Evolutionary conservation across 2,329 filamentous ascomycete species (phyloP), one percentile per base, ranked within the genome.

Genomic region (Cercospora zeae-maydis): DNA sequence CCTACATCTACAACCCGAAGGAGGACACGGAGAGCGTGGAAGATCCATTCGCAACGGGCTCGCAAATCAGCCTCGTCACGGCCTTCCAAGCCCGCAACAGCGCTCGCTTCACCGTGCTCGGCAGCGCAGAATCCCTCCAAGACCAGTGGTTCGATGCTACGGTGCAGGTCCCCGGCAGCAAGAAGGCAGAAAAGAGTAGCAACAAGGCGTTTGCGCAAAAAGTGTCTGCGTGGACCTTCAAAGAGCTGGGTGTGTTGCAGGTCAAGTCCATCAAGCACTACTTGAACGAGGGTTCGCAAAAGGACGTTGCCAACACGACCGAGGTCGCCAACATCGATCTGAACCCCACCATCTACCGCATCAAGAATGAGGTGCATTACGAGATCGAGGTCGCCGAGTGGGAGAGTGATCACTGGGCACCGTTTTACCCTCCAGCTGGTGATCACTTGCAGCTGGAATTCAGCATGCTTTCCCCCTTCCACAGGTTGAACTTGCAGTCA

Each of bases 381-480:
- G 85, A 84, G 73, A 93, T 98, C 75, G 93, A 93, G 67, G 73
- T 99, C 59, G 96, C 93, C 27, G 92, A 97, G 77, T 96, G 92
- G 77, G 78, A 79, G 55, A 87, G 86, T 80, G 86, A 91, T 75
- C 84, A 87, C 74, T 96, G 88, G 81, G 78, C 81, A 5, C 90
- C 93, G 51, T 97, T 92, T 79, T 81, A 81, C 42, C 81, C 90
- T 19, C 87, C 91, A 21, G 74, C 82, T 8, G 82, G 79, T 66
- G 95, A 99, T 75, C 83, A 82, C 30, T 75, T 99, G 34, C 95
- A 99, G 78, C 90, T 99, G 66, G 95, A 99, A 78, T 97, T 98
- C 82, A 93, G 88, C 80, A 99, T 98, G 95, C 89, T 99, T 52
- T 97, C 93, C 1, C 93, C 95, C 61, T 98, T 97, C 86, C 89